Base-by-base conservation (phyloP, 257 asterid species). In the Solanum paucissectum region DNA sequence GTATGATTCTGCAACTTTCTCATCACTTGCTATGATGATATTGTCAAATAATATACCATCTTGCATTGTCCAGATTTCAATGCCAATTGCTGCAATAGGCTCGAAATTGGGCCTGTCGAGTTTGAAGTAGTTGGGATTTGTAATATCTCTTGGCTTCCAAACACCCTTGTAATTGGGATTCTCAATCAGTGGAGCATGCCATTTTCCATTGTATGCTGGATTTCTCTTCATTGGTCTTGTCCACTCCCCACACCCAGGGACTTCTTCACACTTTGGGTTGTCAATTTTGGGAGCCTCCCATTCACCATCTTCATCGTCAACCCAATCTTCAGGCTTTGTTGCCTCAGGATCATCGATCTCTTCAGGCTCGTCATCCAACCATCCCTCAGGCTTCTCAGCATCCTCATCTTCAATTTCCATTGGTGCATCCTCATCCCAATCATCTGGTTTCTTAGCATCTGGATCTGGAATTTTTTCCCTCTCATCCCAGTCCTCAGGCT, bases 401-500 rank as follows among this genome's bases (percentile, higher is more conserved):
- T 95, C 99, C 89, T 92, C 97, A 83, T 97, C 99, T 86, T 90
- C 95, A 34, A 97, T 95, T 79, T 97, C 99, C 91, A 95, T 83
- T 12, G 99, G 98, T 72, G 98, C 99, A 87, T 92, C 94, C 93
- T 97, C 99, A 71, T 97, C 99, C 99, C 99, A 97, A 85, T 96
- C 99, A 40, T 94, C 98, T 1, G 99, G 99, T 85, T 97, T 97
- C 83, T 91, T 92, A 38, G 98, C 99, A 5, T 94, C 98, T 40
- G 98, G 95, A 85, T 97, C 99, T 6, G 99, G 98, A 83, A 96
- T 97, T 88, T 94, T 90, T 32, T 91, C 94, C 86, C 98, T 94
- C 93, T 97, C 99, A 87, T 97, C 99, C 99, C 99, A 97, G 83
- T 97, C 98, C 90, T 94, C 99, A 7, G 99, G 99, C 87, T 93